Evolutionary conservation across 169 alveolate genomes (phyloP), one percentile per base, ranked within the genome.

Genomic region (Plasmodium gallinaceum): DNA sequence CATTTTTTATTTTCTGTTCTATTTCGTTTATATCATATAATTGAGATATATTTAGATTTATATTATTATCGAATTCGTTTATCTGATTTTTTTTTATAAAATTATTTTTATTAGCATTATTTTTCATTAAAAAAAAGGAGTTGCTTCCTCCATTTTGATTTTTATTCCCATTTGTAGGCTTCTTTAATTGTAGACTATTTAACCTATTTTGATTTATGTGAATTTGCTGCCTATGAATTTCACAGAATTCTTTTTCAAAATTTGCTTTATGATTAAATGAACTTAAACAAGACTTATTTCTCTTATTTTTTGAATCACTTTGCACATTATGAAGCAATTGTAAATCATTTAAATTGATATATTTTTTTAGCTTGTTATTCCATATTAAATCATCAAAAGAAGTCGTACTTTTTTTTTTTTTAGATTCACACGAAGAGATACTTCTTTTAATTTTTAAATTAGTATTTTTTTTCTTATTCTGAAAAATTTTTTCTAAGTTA

Each of bases 321-420:
- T 54, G 64, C 6, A 32, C 4, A 32, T 32, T 32, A 54, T 14
- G 1, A 54, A 54, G 0, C 1, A 1, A 39, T 22, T 66, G 14
- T 43, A 9, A 45, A 7, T 66, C 61, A 37, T 20, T 24, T 48
- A 58, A 10, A 45, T 22, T 7, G n/a, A 75, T 66, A 88, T 75
- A 88, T 37, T 42, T 88, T 70, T 66, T 88, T 51, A 88, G 39
- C 8, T 69, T 58, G 60, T 42, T 72, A 45, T 76, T 43, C 88
- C 89, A 88, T 42, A 45, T 58, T 7, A 52, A 88, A 68, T 88
- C 92, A 20, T 88, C 89, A 51, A 52, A 73, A 39, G 48, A 69
- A 39, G 22, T 22, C 48, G 58, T 75, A 20, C 24, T 58, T 51
- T 74, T 75, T 51, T 64, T 68, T 48, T 48, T 60, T 37, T n/a